Evolutionary conservation across 1,284 basidiomycete genomes (phyloP).

Genomic region (Amylostereum areolatum): DNA sequence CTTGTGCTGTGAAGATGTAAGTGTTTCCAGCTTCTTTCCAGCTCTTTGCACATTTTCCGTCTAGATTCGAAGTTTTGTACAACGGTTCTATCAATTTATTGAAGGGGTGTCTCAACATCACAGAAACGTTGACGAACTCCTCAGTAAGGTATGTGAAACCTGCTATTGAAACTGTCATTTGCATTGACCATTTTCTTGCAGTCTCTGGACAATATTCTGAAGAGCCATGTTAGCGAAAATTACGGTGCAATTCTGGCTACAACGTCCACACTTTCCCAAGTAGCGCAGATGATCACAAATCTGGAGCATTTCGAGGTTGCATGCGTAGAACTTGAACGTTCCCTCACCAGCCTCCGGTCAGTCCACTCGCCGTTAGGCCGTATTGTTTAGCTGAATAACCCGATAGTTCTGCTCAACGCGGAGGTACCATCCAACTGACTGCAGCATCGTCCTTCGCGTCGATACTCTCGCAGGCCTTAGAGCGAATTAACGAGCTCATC

Average conservation of each 20-base stretch:
- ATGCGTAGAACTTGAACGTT: conserved; percentile 82
- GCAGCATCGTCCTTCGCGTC: conserved; percentile 64
- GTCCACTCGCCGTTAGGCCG: conserved; percentile 3
- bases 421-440: conserved; percentile 71
- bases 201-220: conserved; percentile 86
- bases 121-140: conserved; percentile 86
- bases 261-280: conserved; percentile 85
- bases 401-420: conserved; percentile 60
- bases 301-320: conserved; percentile 89
- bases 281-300: conserved; percentile 92
- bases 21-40: conserved; percentile 15
- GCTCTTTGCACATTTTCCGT: background rate
- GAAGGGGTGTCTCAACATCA: conserved; percentile 92
- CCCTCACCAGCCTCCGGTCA: conserved; percentile 77
- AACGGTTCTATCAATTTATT: conserved; percentile 95
- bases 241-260: conserved; percentile 69
- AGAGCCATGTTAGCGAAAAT: conserved; percentile 74
- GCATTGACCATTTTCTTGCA: conserved; percentile 23
- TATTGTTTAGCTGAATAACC: too few relatives aligned
- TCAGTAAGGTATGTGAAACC: conserved; percentile 65
- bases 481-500: conserved; percentile 80
- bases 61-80: conserved; percentile 86
- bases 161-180: background rate
- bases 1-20: conserved; percentile 87
- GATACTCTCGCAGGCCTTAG: conserved; percentile 67